phyloP scores from a whole-genome alignment of 495 filamentous ascomycete genomes.

The Aspergillus sparsus region DNA sequence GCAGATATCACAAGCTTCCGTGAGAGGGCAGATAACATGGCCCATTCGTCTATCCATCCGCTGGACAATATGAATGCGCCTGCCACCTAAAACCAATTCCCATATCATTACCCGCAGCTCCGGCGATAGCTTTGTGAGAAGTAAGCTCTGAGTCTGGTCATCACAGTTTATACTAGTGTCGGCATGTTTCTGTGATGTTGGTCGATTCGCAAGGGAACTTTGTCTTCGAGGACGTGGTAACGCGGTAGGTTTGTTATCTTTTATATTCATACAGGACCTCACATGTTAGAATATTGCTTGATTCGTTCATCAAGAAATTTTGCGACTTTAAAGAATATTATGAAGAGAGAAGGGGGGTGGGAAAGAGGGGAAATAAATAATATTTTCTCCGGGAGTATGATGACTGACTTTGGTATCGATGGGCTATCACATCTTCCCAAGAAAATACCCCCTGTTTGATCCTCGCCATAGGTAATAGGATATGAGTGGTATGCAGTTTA shows the following conservation, averaged over 20 bases:
- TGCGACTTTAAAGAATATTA: not conserved
- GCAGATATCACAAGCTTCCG: constrained; percentile 41
- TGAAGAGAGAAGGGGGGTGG: constrained; percentile 1
- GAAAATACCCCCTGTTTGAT: constrained; percentile 47
- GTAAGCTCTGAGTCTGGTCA: constrained; percentile 34
- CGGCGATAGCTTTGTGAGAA: constrained; percentile 43
- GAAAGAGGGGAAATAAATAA: not conserved
- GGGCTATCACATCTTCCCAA: constrained; percentile 50
- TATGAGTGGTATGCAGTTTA: not conserved
- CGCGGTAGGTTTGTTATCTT: constrained; percentile 44
- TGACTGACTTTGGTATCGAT: constrained; percentile 48
- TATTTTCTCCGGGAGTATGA: not conserved
- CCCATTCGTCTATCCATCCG: constrained; percentile 36
- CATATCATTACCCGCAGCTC: constrained; percentile 52
- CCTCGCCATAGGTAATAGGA: constrained; percentile 35
- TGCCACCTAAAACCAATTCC: constrained; percentile 40
- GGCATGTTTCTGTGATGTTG: constrained; percentile 14
- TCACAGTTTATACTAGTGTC: constrained; percentile 18
- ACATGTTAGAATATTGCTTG: not conserved
- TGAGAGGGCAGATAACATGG: constrained; percentile 38
- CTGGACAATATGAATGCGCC: constrained; percentile 46
- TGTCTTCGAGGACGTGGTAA: constrained; percentile 27
- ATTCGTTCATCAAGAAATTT: not conserved
- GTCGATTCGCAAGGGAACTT: constrained; percentile 12
- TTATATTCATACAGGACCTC: constrained; percentile 2